Evolutionary conservation across 768 basidiomycete genomes (phyloP).

Genomic region (Mycena sanguinolenta): DNA sequence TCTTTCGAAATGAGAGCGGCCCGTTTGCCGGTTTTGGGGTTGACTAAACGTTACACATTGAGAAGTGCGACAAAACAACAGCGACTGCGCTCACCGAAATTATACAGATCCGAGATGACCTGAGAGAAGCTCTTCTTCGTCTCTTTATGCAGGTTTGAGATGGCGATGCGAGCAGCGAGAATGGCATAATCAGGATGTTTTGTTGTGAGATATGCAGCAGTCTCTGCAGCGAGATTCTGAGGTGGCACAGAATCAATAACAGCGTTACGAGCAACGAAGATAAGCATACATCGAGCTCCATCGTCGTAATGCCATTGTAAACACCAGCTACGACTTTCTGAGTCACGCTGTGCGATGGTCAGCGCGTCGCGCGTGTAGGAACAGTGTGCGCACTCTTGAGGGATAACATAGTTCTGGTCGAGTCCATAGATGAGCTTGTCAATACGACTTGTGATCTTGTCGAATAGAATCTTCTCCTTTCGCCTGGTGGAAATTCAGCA

Average conservation of each 20-base stretch:
- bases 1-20: conserved; percentile 94
- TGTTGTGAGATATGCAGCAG: conserved; percentile 96
- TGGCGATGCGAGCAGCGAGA: conserved; percentile 97
- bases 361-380: background rate
- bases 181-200: conserved; percentile 98
- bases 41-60: conserved; percentile 64
- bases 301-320: conserved; percentile 95
- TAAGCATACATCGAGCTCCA: conserved; percentile 92
- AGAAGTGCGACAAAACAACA: background rate
- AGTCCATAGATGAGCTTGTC: conserved; percentile 96
- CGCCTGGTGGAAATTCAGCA: conserved; percentile 62
- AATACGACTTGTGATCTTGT: conserved; percentile 91
- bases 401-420: conserved; percentile 91
- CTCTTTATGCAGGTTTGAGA: conserved; percentile 99
- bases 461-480: conserved; percentile 93
- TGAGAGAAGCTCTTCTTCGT: conserved; percentile 97
- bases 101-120: conserved; percentile 91
- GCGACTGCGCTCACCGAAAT: conserved; percentile 74
- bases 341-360: conserved; percentile 70
- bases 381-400: conserved; percentile 78
- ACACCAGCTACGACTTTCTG: conserved; percentile 95
- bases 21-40: conserved; percentile 91
- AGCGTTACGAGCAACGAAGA: background rate
- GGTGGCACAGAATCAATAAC: background rate
- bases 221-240: conserved; percentile 96